Conservation (phyloP, 176 grass and related monocot genomes). For the Paspalum notatum region DNA sequence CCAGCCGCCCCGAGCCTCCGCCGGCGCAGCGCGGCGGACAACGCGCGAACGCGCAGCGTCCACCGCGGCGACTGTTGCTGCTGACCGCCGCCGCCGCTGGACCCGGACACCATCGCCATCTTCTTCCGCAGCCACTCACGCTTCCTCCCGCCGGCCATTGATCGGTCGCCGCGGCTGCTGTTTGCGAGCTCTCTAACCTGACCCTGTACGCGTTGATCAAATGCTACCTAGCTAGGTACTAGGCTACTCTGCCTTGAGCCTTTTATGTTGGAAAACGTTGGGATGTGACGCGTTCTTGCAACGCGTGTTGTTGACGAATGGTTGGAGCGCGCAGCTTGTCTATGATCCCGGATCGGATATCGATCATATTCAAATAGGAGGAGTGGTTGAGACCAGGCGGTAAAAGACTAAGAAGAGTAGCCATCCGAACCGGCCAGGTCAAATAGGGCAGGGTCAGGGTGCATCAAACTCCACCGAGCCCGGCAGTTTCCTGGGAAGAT, state of each 20-base stretch:
- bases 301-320: background rate
- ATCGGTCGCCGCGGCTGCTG: background rate
- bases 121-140: conserved; percentile 52
- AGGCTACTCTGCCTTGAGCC: background rate
- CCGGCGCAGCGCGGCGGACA: conserved; percentile 35
- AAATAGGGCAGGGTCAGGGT: background rate
- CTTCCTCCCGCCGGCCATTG: conserved; percentile 47
- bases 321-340: background rate
- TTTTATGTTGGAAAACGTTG: background rate
- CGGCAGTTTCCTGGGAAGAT: conserved; percentile 26
- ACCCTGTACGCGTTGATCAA: background rate
- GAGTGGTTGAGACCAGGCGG: background rate
- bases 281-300: background rate
- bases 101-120: conserved; percentile 2
- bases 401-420: background rate
- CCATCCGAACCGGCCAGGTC: background rate
- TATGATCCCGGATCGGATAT: background rate
- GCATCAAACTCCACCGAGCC: no score
- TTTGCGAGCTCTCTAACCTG: background rate
- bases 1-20: conserved; percentile 1
- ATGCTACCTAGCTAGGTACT: background rate
- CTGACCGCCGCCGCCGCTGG: background rate
- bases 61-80: conserved; percentile 8
- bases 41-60: conserved; percentile 26
- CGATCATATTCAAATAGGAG: background rate